Evolutionary conservation across 768 basidiomycete species (phyloP).

Genomic region (Phlegmacium glaucopus): DNA sequence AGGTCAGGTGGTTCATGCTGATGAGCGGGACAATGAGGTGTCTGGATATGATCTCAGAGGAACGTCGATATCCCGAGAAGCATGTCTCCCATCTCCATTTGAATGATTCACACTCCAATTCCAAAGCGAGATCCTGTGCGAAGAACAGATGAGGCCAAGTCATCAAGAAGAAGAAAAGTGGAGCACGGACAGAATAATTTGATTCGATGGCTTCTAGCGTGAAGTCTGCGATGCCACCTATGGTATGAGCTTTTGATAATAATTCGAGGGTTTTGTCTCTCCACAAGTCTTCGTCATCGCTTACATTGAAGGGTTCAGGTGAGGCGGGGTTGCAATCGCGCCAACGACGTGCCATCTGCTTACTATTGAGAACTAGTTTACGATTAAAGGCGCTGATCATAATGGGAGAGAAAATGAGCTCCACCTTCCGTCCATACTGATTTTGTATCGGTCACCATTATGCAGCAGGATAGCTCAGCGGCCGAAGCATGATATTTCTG

Average conservation of each 20-base stretch:
- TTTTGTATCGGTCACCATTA: conserved; percentile 74
- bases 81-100: conserved; percentile 82
- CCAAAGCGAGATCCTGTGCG: conserved; percentile 64
- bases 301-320: conserved; percentile 22
- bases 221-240: conserved; percentile 54
- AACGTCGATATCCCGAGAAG: conserved; percentile 56
- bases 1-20: conserved; percentile 64
- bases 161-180: conserved; percentile 7
- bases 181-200: conserved; percentile 38
- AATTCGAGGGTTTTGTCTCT: conserved; percentile 50
- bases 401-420: neutral
- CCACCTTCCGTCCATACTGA: conserved; percentile 74
- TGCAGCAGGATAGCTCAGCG: conserved; percentile 52
- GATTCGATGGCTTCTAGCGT: conserved; percentile 60
- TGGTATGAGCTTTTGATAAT: conserved; percentile 56
- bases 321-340: conserved; percentile 48
- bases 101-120: conserved; percentile 55
- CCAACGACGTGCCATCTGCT: conserved; percentile 70
- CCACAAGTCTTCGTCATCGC: conserved; percentile 61
- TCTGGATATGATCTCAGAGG: conserved; percentile 72
- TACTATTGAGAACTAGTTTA: conserved; percentile 46
- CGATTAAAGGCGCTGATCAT: conserved; percentile 1
- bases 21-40: conserved; percentile 78
- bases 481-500: conserved; percentile 66
- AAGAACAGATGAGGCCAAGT: conserved; percentile 5